phyloP scores from a whole-genome alignment of 345 rosid genomes.

The Euphorbia tirucalli region DNA sequence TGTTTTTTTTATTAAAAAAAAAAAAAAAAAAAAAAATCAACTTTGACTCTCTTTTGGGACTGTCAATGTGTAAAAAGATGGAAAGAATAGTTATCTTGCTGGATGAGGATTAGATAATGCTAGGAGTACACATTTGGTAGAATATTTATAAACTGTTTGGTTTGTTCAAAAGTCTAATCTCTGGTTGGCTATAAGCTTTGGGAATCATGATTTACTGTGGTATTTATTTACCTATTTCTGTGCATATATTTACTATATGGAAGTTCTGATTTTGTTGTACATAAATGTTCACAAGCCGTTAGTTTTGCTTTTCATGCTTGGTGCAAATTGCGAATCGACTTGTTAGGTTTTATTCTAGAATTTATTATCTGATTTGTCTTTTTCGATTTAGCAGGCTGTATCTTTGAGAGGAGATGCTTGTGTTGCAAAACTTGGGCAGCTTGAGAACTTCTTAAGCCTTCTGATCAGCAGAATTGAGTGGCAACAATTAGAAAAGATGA shows the following conservation, averaged over 20 bases:
- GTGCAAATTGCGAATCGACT: too few relatives aligned
- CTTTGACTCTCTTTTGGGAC: background rate
- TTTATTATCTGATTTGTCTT: background rate
- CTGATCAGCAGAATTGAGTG: slow-evolving; percentile 48
- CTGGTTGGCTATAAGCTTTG: background rate
- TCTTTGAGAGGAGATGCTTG: slow-evolving; percentile 54
- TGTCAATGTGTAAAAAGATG: too few relatives aligned
- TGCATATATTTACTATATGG: background rate
- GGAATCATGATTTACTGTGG: background rate
- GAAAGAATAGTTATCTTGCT: too few relatives aligned
- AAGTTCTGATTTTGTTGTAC: too few relatives aligned
- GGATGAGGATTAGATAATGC: background rate
- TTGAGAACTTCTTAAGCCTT: slow-evolving; percentile 59
- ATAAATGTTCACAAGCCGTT: too few relatives aligned
- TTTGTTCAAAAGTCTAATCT: background rate
- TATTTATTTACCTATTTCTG: background rate
- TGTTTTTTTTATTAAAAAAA: too few relatives aligned
- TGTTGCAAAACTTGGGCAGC: slow-evolving; percentile 50
- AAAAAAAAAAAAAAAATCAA: too few relatives aligned
- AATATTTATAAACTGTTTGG: too few relatives aligned
- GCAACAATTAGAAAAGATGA: slow-evolving; percentile 33
- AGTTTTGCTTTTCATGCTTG: too few relatives aligned
- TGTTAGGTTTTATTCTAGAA: background rate
- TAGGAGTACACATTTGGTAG: too few relatives aligned
- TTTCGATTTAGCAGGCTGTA: slow-evolving; percentile 47